Evolutionary conservation across 2,329 filamentous ascomycete species (phyloP).

Genomic region (Teratosphaeriaceae sp.): DNA sequence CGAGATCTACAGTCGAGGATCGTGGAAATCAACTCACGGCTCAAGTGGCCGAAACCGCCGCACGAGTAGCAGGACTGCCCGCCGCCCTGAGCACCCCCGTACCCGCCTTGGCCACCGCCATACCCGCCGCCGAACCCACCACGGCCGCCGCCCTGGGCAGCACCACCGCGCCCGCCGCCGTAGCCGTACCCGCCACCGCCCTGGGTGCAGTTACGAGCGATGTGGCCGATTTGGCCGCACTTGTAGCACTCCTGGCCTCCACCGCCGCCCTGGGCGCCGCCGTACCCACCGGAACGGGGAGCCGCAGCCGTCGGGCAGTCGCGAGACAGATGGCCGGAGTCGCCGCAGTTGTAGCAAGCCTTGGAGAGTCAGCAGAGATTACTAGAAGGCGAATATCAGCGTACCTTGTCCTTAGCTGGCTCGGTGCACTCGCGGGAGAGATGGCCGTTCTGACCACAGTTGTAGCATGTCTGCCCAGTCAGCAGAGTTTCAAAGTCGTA

Average conservation of each 20-base stretch:
- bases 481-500: background rate
- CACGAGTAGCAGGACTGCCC: constrained; percentile 97
- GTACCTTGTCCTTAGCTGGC: constrained; percentile 70
- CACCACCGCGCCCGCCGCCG: constrained; percentile 38
- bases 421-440: constrained; percentile 79
- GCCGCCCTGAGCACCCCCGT: constrained; percentile 35
- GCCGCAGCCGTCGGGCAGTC: constrained; percentile 58
- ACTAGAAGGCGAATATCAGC: background rate
- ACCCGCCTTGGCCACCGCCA: constrained; percentile 39
- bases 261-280: constrained; percentile 38
- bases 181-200: constrained; percentile 47
- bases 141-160: constrained; percentile 38
- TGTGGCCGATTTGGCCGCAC: constrained; percentile 94
- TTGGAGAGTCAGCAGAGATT: constrained; percentile 21
- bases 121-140: constrained; percentile 41
- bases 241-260: constrained; percentile 72
- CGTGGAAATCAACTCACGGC: constrained; percentile 90
- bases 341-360: constrained; percentile 40
- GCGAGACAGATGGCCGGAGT: constrained; percentile 72
- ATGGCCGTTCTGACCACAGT: constrained; percentile 42
- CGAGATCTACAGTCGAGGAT: background rate
- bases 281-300: constrained; percentile 28
- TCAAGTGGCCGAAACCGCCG: constrained; percentile 84
- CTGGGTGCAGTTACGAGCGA: constrained; percentile 83
- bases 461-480: constrained; percentile 33